Base-by-base conservation (phyloP, 2,329 filamentous ascomycete genomes). In the Verticillium nubilum region DNA sequence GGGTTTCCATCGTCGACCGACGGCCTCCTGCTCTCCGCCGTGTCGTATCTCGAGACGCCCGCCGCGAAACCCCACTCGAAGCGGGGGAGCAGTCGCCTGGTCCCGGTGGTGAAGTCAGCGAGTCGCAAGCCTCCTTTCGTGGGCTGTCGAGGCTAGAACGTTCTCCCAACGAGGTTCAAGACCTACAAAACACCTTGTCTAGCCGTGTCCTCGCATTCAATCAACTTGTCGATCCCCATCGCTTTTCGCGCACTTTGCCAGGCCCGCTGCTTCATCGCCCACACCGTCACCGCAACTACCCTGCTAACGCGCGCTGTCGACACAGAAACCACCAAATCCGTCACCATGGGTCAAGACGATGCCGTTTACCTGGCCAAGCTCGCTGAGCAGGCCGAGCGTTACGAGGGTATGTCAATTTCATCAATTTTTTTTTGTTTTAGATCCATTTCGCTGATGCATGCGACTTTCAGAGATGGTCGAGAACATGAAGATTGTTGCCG, bases 281-380 rank as follows among this genome's bases (percentile, higher is more conserved):
- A 13, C 52, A 28, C 52, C 13, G 25, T 53, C 52, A 28, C 52
- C 27, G 25, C 52, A n/a, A 27, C 27, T n/a, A 15, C 5, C n/a
- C 10, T 15, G n/a, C 54, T 56, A 31, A 56, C 54, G 25, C 25
- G 52, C 25, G 27, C 31, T 35, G 9, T 10, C 54, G 27, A 28
- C 35, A 47, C 23, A 26, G 35, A 56, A 54, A 59, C 55, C 61
- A 23, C 54, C 61, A 59, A 69, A 64, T 70, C 67, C 70, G 79
- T 76, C 84, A 93, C 84, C 84, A 98, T 98, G 94, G 92, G 91
- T 87, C 92, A 97, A 86, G 94, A 98, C 87, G 93, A 98, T 84
- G 94, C 93, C 74, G 95, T 99, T 76, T 98, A 98, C 81, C 90
- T 98, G 78, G 95, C 95, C 82, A 98, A 98, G 92, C 91, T 99